Base-by-base conservation (phyloP, 108 stramenopile species). In the Aurantiochytrium sp. region DNA sequence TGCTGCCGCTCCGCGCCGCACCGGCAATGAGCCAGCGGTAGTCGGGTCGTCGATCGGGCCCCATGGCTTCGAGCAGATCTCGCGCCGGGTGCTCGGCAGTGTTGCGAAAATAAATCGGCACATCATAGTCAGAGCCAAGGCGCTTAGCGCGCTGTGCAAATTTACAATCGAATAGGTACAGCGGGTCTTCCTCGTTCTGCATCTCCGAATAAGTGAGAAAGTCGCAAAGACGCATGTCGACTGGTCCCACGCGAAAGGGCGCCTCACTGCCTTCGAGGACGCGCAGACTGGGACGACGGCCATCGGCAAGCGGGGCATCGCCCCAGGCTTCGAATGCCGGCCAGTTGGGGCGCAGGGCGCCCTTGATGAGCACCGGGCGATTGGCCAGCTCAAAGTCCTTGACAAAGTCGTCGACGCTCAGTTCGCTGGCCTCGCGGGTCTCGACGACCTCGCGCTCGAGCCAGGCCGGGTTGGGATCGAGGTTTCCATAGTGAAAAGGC, bases 1-100 rank as follows among this genome's bases (percentile, higher is more conserved):
- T 93, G 58, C 95, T 95, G 72, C 98, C 98, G 25, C 95, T 95
- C 87, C 96, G 91, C n/a, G 71, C 25, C 10, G 97, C 96, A 4
- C 99, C 99, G 51, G 95, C 92, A 88, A 99, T 98, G 72, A 98
- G 90, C 98, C 99, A 99, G 58, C 97, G 95, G 93, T 97, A 93
- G 91, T 98, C 98, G 5, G 98, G 98, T 58, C 97, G 59, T 16
- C 14, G 5, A 18, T 14, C 18, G 10, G 88, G 60, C 29, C 91
- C 93, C 43, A 89, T 60, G 44, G 93, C 89, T 25, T 92, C 93
- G 21, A 91, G 43, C 21, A 88, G 28, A 51, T 87, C 91, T 28
- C 87, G 73, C 23, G 12, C 83, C 44, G 49, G 59, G 60, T 25
- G 44, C 35, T 64, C 87, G 5, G 8, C 49, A 18, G 59, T 23